A percentile compares a stretch with the other conserved stretches of the same genome.
Conservation (phyloP, 1,284 basidiomycete species). For the Coniferiporia sulphurascens region DNA sequence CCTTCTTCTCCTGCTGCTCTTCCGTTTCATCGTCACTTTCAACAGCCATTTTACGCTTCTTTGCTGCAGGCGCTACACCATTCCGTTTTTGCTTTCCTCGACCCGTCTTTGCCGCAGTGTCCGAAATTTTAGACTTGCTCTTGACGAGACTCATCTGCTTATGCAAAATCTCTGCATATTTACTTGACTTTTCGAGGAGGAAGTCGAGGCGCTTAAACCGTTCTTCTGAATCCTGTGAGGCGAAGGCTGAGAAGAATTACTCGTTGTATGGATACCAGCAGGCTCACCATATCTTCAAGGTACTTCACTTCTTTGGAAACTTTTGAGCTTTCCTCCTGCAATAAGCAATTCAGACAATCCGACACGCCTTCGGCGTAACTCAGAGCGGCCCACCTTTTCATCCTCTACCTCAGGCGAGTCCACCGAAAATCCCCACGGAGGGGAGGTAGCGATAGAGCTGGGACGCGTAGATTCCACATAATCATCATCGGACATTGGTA, state of each 20-base stretch:
- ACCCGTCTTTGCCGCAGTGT: not conserved
- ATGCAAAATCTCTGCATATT: conserved; percentile 56
- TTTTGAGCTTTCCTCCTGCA: not conserved
- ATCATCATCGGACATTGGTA: conserved; percentile 9
- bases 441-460: conserved; percentile 13
- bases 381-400: conserved; percentile 7
- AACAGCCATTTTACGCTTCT: conserved; percentile 5
- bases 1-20: conserved; percentile 23
- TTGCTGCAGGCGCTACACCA: not conserved
- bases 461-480: conserved; percentile 14
- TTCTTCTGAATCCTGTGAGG: conserved; percentile 40
- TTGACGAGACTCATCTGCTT: conserved; percentile 50
- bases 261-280: not conserved
- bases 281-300: conserved; percentile 18
- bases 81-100: conserved; percentile 13
- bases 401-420: conserved; percentile 1
- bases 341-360: not conserved
- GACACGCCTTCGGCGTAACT: not conserved
- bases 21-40: conserved; percentile 18
- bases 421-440: not conserved
- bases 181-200: conserved; percentile 58
- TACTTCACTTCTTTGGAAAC: conserved; percentile 14
- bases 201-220: conserved; percentile 48
- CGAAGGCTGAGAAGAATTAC: not conserved
- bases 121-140: conserved; percentile 12